Evolutionary conservation across 352 stramenopile species (phyloP).

Genomic region (Halophytophthora batemanensis): DNA sequence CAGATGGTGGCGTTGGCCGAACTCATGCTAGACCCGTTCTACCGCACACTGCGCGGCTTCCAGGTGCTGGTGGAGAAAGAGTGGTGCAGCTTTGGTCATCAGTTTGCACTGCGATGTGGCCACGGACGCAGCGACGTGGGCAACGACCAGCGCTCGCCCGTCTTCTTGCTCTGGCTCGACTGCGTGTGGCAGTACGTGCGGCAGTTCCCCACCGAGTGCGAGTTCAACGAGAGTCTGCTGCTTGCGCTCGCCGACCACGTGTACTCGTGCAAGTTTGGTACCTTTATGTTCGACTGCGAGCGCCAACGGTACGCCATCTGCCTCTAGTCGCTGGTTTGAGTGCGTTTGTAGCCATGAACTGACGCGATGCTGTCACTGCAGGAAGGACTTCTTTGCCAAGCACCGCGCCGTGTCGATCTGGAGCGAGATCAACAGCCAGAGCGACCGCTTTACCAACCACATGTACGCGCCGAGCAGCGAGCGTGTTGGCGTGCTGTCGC

Average conservation of each 20-base stretch:
- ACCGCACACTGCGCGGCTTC: conserved; percentile 97
- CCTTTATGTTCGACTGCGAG: conserved; percentile 97
- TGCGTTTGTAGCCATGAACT: conserved; percentile 5
- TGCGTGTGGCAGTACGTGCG: conserved; percentile 97
- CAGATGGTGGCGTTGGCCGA: conserved; percentile 96
- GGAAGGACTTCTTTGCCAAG: conserved; percentile 77
- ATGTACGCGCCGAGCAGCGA: conserved; percentile 52
- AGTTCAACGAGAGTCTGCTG: conserved; percentile 95
- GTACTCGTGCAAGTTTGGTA: conserved; percentile 97
- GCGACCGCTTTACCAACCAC: conserved; percentile 66
- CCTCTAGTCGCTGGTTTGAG: not conserved
- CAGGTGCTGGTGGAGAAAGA: conserved; percentile 97
- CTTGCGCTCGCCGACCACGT: conserved; percentile 95
- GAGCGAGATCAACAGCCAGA: conserved; percentile 75
- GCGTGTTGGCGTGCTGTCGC: conserved; percentile 38
- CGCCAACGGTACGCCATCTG: conserved; percentile 57
- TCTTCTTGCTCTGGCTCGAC: conserved; percentile 99
- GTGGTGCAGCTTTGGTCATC: conserved; percentile 98
- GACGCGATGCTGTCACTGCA: conserved; percentile 11
- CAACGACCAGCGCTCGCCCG: conserved; percentile 95
- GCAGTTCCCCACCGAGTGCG: conserved; percentile 95
- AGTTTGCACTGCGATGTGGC: conserved; percentile 93
- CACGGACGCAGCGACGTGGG: conserved; percentile 87
- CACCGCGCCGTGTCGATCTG: conserved; percentile 77
- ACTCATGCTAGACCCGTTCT: conserved; percentile 97